phyloP scores from a whole-genome alignment of 1,284 basidiomycete species.

The Mycena citricolor region DNA sequence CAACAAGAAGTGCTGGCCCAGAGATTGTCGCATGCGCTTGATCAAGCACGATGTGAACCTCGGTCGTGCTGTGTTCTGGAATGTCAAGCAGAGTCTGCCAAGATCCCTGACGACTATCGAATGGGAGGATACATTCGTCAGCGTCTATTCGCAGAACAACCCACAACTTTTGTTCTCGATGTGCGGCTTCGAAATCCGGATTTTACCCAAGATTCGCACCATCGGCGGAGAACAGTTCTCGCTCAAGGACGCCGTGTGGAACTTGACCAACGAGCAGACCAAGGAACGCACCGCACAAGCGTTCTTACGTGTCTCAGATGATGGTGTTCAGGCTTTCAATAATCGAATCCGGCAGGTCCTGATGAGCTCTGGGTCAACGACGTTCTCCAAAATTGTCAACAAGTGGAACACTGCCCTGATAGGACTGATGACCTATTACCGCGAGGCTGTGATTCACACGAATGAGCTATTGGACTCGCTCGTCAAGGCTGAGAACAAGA shows the following conservation, averaged over 20 bases:
- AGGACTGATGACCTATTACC: slow-evolving; percentile 97
- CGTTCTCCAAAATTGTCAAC: slow-evolving; percentile 99
- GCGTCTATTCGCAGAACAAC: slow-evolving; percentile 97
- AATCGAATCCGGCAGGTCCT: slow-evolving; percentile 95
- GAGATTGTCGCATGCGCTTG: slow-evolving; percentile 97
- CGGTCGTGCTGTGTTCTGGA: slow-evolving; percentile 98
- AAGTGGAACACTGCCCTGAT: slow-evolving; percentile 98
- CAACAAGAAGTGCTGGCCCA: slow-evolving; percentile 98
- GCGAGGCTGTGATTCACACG: slow-evolving; percentile 98
- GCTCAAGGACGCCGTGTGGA: slow-evolving; percentile 97
- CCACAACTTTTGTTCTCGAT: slow-evolving; percentile 98
- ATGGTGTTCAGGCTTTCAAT: slow-evolving; percentile 94
- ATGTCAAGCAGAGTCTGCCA: slow-evolving; percentile 96
- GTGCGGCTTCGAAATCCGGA: slow-evolving; percentile 97
- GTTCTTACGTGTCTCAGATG: slow-evolving; percentile 95
- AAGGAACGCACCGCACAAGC: slow-evolving; percentile 98
- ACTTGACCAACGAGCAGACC: slow-evolving; percentile 91
- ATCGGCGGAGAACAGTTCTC: slow-evolving; percentile 96
- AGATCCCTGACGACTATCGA: slow-evolving; percentile 97
- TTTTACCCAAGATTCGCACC: slow-evolving; percentile 92
- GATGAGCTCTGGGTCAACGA: slow-evolving; percentile 98
- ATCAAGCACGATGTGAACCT: slow-evolving; percentile 99
- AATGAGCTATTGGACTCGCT: slow-evolving; percentile 92
- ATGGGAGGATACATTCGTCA: slow-evolving; percentile 97
- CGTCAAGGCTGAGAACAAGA: slow-evolving; percentile 98